Base-by-base conservation (phyloP, 2,329 filamentous ascomycete genomes). In the Penicillium sp. region DNA sequence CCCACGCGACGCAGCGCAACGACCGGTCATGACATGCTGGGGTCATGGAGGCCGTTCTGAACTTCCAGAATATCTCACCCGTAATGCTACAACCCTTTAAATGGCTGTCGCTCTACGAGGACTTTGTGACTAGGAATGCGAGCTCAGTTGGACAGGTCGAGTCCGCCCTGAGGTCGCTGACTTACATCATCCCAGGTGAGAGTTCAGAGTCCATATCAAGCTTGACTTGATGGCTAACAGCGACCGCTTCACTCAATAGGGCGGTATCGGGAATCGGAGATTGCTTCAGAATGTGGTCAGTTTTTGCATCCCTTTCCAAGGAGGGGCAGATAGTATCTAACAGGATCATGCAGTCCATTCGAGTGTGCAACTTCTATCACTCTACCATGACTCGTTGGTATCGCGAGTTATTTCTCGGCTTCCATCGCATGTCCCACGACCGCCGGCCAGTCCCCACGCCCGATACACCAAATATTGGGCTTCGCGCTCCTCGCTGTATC, bases 121-220 rank as follows among this genome's bases (percentile, higher is more conserved):
- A 93, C 51, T 96, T 97, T 70, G 91, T 98, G 72, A 86, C 87
- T 48, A 93, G 91, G 71, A 98, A 98, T 65, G 83, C 89, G 46
- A 85, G 88, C 59, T 88, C 94, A 44, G 89, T 98, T 37, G 87
- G 88, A 34, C 90, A 95, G 71, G 91, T 98, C 49, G 93, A 98
- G 72, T 94, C 87, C 48, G 88, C 89, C 10, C 72, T 98, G 60
- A 82, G 93, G 26, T 95, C 89, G 18, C 71, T 98, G 51, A 96
- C 91, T 33, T 98, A 98, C 65, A 89, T 98, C 51, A 93, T 97
- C 34, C 93, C 91, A 42, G 90, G 86, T 64, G 33, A 39, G 48
- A 32, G 23, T n/a, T 11, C 28, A 13, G 10, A 36, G 16, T 36
- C 15, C 13, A 20, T 28, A 36, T 16, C 27, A 16, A 8, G 14